These are phyloP conservation scores for Podospora pseudoanserina DNA, from an alignment of 495 filamentous ascomycete genomes.

Conservation along the genomic window DNA sequence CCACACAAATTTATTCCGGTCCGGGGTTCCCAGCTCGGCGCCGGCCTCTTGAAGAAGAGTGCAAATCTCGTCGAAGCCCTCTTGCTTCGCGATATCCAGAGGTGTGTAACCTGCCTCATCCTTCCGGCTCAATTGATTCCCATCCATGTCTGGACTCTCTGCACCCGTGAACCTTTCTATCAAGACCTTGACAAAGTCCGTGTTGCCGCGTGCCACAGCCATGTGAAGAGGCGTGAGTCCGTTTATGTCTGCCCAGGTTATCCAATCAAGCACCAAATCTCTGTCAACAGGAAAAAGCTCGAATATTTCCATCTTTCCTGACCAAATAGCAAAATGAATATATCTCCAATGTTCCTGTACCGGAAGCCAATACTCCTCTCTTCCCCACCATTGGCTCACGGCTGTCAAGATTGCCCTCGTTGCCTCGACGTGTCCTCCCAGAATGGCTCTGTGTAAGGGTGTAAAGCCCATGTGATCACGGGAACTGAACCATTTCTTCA, in stretches of 20 bases:
- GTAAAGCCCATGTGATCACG: neutral
- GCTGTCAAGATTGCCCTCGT: neutral
- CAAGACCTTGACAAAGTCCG: neutral
- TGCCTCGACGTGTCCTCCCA: neutral
- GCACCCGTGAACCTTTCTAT: neutral
- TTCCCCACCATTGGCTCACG: neutral
- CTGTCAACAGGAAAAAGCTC: neutral
- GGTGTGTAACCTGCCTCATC: neutral
- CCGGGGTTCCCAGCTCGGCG: neutral
- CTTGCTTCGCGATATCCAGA: neutral
- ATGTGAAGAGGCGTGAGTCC: neutral
- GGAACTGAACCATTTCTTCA: too few relatives aligned
- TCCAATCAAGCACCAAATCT: neutral
- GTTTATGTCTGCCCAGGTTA: neutral
- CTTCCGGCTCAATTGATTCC: neutral
- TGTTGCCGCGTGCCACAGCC: neutral
- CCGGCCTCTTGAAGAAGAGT: neutral
- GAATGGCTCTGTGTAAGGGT: neutral
- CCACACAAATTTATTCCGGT: neutral
- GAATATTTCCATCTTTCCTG: neutral
- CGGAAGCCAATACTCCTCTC: too few relatives aligned
- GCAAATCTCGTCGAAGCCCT: neutral
- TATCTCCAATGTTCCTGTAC: neutral
- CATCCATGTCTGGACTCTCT: neutral
- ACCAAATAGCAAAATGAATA: neutral